phyloP scores from a whole-genome alignment of 2,329 filamentous ascomycete genomes.

The Scedosporium dehoogii region DNA sequence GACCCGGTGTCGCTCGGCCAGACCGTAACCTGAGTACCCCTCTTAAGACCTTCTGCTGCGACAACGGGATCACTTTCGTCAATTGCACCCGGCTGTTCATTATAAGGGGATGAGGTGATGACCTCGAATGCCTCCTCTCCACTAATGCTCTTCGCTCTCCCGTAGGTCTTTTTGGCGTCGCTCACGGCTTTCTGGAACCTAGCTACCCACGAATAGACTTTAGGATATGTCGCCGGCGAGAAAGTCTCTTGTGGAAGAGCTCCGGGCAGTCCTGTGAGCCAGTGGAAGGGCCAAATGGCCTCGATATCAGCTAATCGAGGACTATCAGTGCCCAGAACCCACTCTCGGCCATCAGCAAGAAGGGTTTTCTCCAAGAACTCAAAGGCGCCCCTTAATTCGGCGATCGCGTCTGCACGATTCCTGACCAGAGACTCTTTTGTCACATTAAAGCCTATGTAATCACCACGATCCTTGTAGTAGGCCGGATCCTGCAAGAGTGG shows the following conservation, averaged over 20 bases:
- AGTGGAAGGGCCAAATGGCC: conserved; percentile 58
- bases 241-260: conserved; percentile 44
- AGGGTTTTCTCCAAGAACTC: conserved; percentile 51
- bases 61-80: conserved; percentile 38
- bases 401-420: conserved; percentile 42
- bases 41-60: conserved; percentile 34
- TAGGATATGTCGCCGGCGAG: conserved; percentile 42
- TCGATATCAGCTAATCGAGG: conserved; percentile 59
- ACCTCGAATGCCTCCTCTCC: conserved; percentile 43
- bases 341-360: conserved; percentile 55
- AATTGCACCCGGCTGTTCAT: conserved; percentile 29
- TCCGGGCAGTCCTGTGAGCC: conserved; percentile 46
- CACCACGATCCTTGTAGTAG: conserved; percentile 48
- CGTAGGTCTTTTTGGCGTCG: conserved; percentile 25
- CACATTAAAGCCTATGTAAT: conserved; percentile 23
- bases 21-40: conserved; percentile 45
- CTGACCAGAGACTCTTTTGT: conserved; percentile 15
- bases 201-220: conserved; percentile 52
- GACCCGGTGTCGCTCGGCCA: conserved; percentile 54
- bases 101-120: conserved; percentile 35
- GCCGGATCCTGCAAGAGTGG: conserved; percentile 44
- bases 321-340: conserved; percentile 44
- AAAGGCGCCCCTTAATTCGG: conserved; percentile 43
- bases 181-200: conserved; percentile 45
- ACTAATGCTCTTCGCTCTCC: conserved; percentile 29